Percentiles rank a stretch among this genome's conserved stretches.
phyloP scores from a whole-genome alignment of 1,284 basidiomycete genomes.

The Rhodofomes roseus region DNA sequence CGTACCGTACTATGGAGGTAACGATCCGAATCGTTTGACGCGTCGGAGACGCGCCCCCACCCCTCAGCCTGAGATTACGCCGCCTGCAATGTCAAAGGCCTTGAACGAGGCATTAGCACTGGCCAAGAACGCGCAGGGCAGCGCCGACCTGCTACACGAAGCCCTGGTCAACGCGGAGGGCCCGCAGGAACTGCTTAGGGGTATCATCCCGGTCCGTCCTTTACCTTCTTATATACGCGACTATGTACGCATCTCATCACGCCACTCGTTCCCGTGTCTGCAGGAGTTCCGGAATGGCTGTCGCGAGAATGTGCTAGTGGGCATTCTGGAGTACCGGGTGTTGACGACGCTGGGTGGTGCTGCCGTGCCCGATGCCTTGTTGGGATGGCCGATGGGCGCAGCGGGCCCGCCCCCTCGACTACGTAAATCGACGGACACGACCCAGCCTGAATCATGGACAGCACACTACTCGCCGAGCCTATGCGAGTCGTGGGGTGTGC shows the following conservation, averaged over 20 bases:
- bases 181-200: conserved; percentile 58
- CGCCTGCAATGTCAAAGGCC: conserved; percentile 43
- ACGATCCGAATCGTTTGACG: background rate
- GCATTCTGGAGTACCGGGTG: no score
- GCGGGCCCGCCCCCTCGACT: no score
- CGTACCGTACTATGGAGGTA: background rate
- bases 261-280: background rate
- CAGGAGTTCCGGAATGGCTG: conserved; percentile 75
- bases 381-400: no score
- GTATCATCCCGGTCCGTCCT: conserved; percentile 48
- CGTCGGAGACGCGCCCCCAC: background rate
- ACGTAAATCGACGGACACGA: no score
- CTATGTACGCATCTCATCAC: background rate
- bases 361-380: no score
- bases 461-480: no score
- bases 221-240: background rate
- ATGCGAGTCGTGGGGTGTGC: no score
- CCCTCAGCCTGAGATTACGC: no score
- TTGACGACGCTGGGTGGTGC: no score
- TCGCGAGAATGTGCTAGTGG: no score
- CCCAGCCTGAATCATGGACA: no score
- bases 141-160: conserved; percentile 64
- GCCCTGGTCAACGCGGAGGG: conserved; percentile 54
- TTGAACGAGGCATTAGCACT: conserved; percentile 71
- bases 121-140: conserved; percentile 69